Base-by-base conservation (phyloP, 495 filamentous ascomycete species). In the Platismatia glauca region DNA sequence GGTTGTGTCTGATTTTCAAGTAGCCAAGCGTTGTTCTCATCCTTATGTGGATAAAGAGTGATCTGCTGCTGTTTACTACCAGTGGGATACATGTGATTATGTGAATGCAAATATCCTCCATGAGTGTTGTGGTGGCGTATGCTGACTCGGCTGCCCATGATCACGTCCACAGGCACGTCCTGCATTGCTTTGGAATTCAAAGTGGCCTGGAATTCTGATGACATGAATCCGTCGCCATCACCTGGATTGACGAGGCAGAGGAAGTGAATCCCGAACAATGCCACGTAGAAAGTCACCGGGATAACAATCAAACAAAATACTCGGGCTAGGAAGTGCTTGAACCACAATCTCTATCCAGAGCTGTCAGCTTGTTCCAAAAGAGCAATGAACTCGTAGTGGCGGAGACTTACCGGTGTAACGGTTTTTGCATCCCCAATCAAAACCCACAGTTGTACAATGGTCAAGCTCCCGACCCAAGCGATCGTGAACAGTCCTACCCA, bases 401-500 rank as follows among this genome's bases (percentile, higher is more conserved):
- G 44, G 27, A 41, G 29, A 72, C 79, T 67, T 76, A 85, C 84
- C 38, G 90, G 81, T 60, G 89, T 89, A 35, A 97, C 89, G 55
- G 83, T 89, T 72, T 84, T 90, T 39, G 84, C 78, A 72, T 97
- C 95, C 58, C 93, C 94, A 44, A 97, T 86, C 50, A 98, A 75
- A 64, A 95, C 85, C 94, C 94, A 98, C 35, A 98, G 78, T 76
- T 98, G 94, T 22, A 97, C 76, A 53, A 90, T 72, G 22, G 94
- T 98, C 76, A 98, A 82, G 71, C 81, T 85, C 55, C 94, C 94
- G 70, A 98, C 91, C 94, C 94, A 98, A 27, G 93, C 94, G 73
- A 97, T 97, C 52, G 94, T 98, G 78, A 97, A 97, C 53, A 98
- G 79, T 39, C 94, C 94, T 71, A 98, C 94, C 94, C 94, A 98